Evolutionary conservation across 805 yeast species (phyloP), one percentile per base, ranked within the genome.

Genomic region (Candida awuae): DNA sequence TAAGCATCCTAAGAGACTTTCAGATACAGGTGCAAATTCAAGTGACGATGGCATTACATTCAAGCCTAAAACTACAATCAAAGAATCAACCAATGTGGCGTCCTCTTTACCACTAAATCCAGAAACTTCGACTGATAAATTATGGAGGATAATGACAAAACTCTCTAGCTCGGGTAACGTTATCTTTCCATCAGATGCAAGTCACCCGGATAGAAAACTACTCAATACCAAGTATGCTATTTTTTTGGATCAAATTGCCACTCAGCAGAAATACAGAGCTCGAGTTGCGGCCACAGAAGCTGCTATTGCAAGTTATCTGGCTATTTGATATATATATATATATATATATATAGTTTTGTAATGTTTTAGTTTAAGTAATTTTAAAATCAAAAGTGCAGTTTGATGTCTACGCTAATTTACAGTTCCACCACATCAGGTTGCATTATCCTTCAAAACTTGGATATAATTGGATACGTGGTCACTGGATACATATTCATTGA

Each of bases 131-230:
- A 84, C 84, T 25, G 79, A 77, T 46, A 71, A 68, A 39, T 66
- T 92, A 42, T 90, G 97, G 97, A 74, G 77, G 27, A 77, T 82
- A 28, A 92, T 92, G 98, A 73, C 73, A 48, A 70, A 71, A 44
- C 70, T 88, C 67, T 81, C 95, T 1, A 90, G 94, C 7, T 75
- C 80, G 17, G 97, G 96, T 32, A 70, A 71, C 48, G 86, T 80
- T 10, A 82, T 92, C 29, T 61, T 66, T 46, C 97, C 98, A 4
- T 62, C 75, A 18, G 59, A 72, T 4, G 62, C 55, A 14, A 61
- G 62, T 32, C 72, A 74, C 42, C 76, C 84, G 0, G 94, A 85
- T 59, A 70, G 86, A 52, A 66, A 68, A 49, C 67, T 92, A 44
- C 70, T 92, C 57, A 65, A 73, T 43, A 82, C 80, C 29, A 92